Base-by-base conservation (phyloP, 495 filamentous ascomycete species). In the Cladorrhinum samala region DNA sequence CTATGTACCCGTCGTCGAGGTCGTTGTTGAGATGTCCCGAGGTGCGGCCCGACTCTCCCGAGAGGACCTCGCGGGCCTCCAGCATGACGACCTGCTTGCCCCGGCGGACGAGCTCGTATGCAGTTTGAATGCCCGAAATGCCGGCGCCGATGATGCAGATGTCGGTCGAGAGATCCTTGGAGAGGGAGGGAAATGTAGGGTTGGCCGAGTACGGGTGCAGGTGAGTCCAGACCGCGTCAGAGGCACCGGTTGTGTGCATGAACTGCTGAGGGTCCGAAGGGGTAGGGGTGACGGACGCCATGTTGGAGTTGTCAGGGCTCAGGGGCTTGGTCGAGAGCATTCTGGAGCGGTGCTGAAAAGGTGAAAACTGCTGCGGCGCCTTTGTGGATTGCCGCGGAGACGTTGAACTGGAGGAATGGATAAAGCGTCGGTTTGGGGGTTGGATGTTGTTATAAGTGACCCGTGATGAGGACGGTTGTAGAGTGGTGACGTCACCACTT, bases 141-240 rank as follows among this genome's bases (percentile, higher is more conserved):
- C 81, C 78, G 24, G 76, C 71, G 13, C 81, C 80, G 52, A 84
- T 64, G 46, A 84, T 67, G 60, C 68, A 71, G 1, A 80, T 64
- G 45, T 81, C 77, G 0, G 70, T 72, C 79, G 39, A 46, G 27
- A 68, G 51, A 57, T 69, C 56, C 13, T 47, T 30, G 18, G 37
- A 46, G n/a, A 82, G 62, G 11, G 75, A 46, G 5, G 66, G 59
- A 61, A 81, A 83, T 9, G 51, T 43, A 1, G 76, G 78, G 11
- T 70, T 60, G 5, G 70, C 58, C n/a, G 66, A 61, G 60, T 72
- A 80, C 13, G 78, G 77, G 30, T 75, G 68, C 5, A 61, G 67
- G 48, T 79, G 73, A 2, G 73, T 53, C 80, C 80, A 83, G 36
- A 82, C 80, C 0, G 79, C 60, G 51, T 77, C 70, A 37, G 59